These are phyloP conservation scores for Pezicula rhizophila DNA, from an alignment of 2,329 filamentous ascomycete species.

Conservation along the genomic window DNA sequence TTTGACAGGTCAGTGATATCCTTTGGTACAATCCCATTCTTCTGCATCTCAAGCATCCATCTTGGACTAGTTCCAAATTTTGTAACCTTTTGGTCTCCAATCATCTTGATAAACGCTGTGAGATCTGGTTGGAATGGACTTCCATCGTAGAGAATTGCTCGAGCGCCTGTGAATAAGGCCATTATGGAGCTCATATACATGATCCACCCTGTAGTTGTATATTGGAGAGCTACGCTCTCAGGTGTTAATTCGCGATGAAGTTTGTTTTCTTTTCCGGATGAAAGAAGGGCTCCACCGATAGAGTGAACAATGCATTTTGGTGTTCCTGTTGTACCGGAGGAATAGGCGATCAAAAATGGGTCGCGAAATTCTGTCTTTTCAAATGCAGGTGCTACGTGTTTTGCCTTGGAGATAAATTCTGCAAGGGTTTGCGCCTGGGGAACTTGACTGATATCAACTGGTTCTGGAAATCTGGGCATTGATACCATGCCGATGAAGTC, in stretches of 20 bases:
- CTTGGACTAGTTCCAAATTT: slow-evolving; percentile 70
- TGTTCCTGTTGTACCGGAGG: slow-evolving; percentile 73
- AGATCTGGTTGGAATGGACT: slow-evolving; percentile 70
- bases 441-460: slow-evolving; percentile 52
- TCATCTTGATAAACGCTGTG: slow-evolving; percentile 54
- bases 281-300: slow-evolving; percentile 59
- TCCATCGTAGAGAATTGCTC: slow-evolving; percentile 72
- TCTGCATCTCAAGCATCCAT: slow-evolving; percentile 69
- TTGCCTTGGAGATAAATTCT: slow-evolving; percentile 34
- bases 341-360: slow-evolving; percentile 72
- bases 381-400: slow-evolving; percentile 14
- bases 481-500: slow-evolving; percentile 60
- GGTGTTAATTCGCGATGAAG: slow-evolving; percentile 43
- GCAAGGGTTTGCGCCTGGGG: slow-evolving; percentile 31
- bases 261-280: slow-evolving; percentile 51
- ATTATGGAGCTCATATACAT: slow-evolving; percentile 68
- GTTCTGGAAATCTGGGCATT: slow-evolving; percentile 57
- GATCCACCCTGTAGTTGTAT: slow-evolving; percentile 73
- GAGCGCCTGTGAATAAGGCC: slow-evolving; percentile 52
- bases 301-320: slow-evolving; percentile 85
- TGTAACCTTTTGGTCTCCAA: slow-evolving; percentile 60
- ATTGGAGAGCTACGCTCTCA: slow-evolving; percentile 45
- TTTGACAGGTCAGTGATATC: slow-evolving; percentile 51
- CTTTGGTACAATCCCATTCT: slow-evolving; percentile 54
- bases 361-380: slow-evolving; percentile 42